Base-by-base conservation (phyloP, 768 basidiomycete genomes). In the Jaapia argillacea region DNA sequence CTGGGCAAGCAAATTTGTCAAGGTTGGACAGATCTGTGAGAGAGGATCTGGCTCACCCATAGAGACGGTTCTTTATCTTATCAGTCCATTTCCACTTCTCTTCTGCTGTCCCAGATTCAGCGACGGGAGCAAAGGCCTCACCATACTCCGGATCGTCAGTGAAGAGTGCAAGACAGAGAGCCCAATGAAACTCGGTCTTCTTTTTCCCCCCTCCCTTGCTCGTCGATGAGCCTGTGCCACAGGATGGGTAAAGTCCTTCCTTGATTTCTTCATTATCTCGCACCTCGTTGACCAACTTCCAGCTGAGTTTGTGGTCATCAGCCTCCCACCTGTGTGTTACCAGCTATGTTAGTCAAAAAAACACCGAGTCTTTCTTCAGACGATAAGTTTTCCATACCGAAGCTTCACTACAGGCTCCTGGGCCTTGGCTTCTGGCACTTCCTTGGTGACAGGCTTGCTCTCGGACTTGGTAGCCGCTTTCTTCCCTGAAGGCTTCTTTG, bases 101-200 rank as follows among this genome's bases (percentile, higher is more conserved):
- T 16, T 33, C 16, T 10, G 10, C 16, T 10, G 31, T 33, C 31
- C 16, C 16, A 10, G 31, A 10, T n/a, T n/a, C n/a, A n/a, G n/a
- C n/a, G n/a, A n/a, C n/a, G 16, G 31, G 10, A 16, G 10, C 10
- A 16, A 33, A 33, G 45, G 40, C 57, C 31, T 2, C 31, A 10
- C 16, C 16, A 16, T 10, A 33, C 10, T 16, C 16, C 10, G 10
- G 10, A 33, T 33, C 10, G 10, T 33, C 16, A 10, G 10, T 16
- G 31, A 33, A 33, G 31, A 33, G 10, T 33, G 10, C 31, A 10
- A 16, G 10, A 10, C 10, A 10, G 10, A 33, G 10, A 10, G 16
- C 16, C 10, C 16, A 33, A 10, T 33, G 31, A 16, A 33, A 33
- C 31, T 33, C 31, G 10, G 31, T 33, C 31, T 33, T 33, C 31